phyloP scores from a whole-genome alignment of 441 rosid species.

The Brassica balearica region DNA sequence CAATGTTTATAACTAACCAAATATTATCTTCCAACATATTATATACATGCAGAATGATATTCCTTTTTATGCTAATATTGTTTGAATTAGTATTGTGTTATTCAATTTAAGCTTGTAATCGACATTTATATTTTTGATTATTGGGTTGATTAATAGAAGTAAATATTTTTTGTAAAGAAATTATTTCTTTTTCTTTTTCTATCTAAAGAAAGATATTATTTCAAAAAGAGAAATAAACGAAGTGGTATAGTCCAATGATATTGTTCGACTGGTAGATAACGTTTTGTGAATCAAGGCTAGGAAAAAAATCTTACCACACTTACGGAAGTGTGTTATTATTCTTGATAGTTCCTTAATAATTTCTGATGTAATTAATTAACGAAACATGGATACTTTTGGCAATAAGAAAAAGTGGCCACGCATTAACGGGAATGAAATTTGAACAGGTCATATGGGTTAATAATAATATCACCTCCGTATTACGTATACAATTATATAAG shows the following conservation, averaged over 20 bases:
- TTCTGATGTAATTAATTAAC: neutral
- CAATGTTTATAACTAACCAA: neutral
- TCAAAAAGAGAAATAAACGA: neutral
- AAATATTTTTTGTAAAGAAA: no score
- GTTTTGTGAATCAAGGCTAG: neutral
- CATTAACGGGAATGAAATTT: neutral
- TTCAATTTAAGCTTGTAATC: no score
- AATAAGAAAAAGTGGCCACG: conserved; percentile 3
- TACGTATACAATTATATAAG: neutral
- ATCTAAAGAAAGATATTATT: no score
- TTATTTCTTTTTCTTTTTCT: no score
- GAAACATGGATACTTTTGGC: neutral
- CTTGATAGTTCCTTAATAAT: neutral
- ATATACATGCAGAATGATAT: neutral
- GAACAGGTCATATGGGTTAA: conserved; percentile 14
- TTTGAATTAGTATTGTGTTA: no score
- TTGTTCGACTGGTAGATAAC: neutral
- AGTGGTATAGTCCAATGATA: neutral
- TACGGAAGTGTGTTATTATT: neutral
- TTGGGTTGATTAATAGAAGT: no score
- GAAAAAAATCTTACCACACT: neutral
- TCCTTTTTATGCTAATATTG: no score
- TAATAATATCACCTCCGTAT: neutral
- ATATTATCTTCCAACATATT: neutral
- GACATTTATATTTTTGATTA: no score